Conservation (phyloP, 192 early-diverging fungal species). For the Coemansia sp. region DNA sequence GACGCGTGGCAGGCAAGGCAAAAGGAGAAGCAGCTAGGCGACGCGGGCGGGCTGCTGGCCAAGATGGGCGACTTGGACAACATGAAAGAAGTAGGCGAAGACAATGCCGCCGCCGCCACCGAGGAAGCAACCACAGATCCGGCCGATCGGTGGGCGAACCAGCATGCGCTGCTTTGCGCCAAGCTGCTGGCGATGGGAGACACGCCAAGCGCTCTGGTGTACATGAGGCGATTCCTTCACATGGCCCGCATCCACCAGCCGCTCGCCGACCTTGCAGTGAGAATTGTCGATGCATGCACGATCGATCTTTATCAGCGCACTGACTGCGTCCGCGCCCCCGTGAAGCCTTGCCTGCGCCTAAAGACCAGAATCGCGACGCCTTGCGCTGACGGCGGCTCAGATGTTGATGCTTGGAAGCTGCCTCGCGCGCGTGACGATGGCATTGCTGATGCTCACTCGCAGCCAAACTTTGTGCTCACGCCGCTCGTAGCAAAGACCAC, state of each 20-base stretch:
- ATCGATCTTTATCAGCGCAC: slow-evolving; percentile 29
- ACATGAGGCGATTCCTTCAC: slow-evolving; percentile 38
- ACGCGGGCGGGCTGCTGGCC: slow-evolving; percentile 19
- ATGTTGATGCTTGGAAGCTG: slow-evolving; percentile 4
- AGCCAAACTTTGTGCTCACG: slow-evolving; percentile 26
- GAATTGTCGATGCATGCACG: slow-evolving; percentile 37
- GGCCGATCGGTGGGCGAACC: slow-evolving; percentile 33
- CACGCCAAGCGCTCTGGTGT: slow-evolving; percentile 30
- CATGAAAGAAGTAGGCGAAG: slow-evolving; percentile 15
- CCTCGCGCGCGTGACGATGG: background rate
- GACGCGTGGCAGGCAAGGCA: slow-evolving; percentile 31
- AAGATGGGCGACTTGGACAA: slow-evolving; percentile 47
- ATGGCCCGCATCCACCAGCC: slow-evolving; percentile 36
- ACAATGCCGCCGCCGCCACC: background rate
- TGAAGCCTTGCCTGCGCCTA: slow-evolving; percentile 18
- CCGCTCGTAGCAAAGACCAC: slow-evolving; percentile 28
- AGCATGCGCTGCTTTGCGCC: slow-evolving; percentile 46
- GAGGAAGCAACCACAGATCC: background rate
- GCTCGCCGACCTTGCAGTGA: slow-evolving; percentile 40
- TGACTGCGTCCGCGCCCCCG: slow-evolving; percentile 39
- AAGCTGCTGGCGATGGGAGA: slow-evolving; percentile 51
- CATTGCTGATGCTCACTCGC: background rate
- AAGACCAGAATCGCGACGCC: background rate
- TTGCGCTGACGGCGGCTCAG: background rate
- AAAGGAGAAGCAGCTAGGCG: slow-evolving; percentile 30